These are phyloP conservation scores for Diaporthe destruens DNA, from an alignment of 2,329 filamentous ascomycete species.

Conservation along the genomic window DNA sequence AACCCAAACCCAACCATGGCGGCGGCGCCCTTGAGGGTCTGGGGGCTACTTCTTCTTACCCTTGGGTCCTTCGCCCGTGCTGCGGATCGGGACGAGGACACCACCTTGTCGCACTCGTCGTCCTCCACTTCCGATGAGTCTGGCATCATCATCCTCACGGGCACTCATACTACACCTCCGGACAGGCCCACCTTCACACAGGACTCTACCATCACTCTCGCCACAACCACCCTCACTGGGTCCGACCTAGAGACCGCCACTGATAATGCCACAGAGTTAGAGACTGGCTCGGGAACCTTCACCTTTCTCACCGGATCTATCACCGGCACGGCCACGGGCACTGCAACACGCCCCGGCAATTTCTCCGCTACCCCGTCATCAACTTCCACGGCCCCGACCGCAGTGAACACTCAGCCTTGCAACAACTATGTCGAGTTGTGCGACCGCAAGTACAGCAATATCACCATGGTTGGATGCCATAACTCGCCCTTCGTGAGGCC, in stretches of 20 bases:
- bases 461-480: conserved; percentile 82
- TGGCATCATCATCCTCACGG: conserved; percentile 53
- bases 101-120: not conserved
- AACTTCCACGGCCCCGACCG: conserved; percentile 54
- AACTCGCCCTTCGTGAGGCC: conserved; percentile 82
- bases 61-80: conserved; percentile 36
- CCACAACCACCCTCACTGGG: conserved; percentile 47
- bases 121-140: conserved; percentile 29
- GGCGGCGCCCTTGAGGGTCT: conserved; percentile 38
- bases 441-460: conserved; percentile 81
- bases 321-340: conserved; percentile 55
- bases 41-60: conserved; percentile 38
- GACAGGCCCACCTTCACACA: conserved; percentile 56
- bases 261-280: conserved; percentile 49
- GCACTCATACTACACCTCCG: conserved; percentile 47
- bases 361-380: conserved; percentile 58
- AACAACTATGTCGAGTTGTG: conserved; percentile 86
- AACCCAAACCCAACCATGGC: conserved; percentile 5
- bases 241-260: conserved; percentile 42
- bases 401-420: conserved; percentile 82
- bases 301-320: conserved; percentile 62
- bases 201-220: conserved; percentile 56
- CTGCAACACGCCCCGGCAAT: conserved; percentile 52
- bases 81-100: conserved; percentile 19
- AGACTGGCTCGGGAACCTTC: conserved; percentile 49